phyloP scores from a whole-genome alignment of 805 yeast species.

The Schwanniomyces yamadae region DNA sequence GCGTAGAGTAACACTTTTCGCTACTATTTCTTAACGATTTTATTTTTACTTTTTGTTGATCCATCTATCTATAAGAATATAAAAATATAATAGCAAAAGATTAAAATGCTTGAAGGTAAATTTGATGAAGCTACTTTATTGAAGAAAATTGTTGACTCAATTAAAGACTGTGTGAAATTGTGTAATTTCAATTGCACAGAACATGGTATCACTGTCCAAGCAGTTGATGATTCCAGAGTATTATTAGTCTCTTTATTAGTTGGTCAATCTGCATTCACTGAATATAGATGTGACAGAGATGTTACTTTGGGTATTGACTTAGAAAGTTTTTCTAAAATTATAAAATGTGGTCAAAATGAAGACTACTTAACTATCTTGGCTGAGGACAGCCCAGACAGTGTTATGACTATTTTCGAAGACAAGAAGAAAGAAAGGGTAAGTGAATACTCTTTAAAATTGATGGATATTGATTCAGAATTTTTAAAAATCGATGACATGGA shows the following conservation, averaged over 20 bases:
- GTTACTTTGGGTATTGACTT: slow-evolving; percentile 90
- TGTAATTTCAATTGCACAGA: slow-evolving; percentile 98
- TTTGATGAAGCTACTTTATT: slow-evolving; percentile 89
- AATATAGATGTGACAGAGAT: slow-evolving; percentile 93
- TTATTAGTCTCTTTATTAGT: slow-evolving; percentile 83
- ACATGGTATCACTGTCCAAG: slow-evolving; percentile 92
- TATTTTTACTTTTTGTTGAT: background rate
- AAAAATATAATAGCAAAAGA: slow-evolving; percentile 1
- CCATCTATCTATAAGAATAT: background rate
- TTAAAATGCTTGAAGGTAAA: slow-evolving; percentile 92
- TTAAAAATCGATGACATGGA: slow-evolving; percentile 92
- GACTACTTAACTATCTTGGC: slow-evolving; percentile 88
- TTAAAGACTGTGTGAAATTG: slow-evolving; percentile 89
- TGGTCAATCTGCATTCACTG: slow-evolving; percentile 84
- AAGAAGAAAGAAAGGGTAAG: slow-evolving; percentile 86
- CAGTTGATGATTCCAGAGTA: slow-evolving; percentile 96
- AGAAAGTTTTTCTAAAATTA: slow-evolving; percentile 80
- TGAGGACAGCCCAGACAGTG: slow-evolving; percentile 80
- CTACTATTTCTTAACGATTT: background rate
- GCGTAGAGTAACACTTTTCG: background rate
- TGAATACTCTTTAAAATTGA: slow-evolving; percentile 85
- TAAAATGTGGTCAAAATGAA: slow-evolving; percentile 87
- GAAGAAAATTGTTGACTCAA: slow-evolving; percentile 90
- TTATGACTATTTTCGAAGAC: slow-evolving; percentile 85
- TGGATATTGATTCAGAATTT: slow-evolving; percentile 96